Evolutionary conservation across 768 basidiomycete genomes (phyloP).

Genomic region (Suillus subalutaceus): DNA sequence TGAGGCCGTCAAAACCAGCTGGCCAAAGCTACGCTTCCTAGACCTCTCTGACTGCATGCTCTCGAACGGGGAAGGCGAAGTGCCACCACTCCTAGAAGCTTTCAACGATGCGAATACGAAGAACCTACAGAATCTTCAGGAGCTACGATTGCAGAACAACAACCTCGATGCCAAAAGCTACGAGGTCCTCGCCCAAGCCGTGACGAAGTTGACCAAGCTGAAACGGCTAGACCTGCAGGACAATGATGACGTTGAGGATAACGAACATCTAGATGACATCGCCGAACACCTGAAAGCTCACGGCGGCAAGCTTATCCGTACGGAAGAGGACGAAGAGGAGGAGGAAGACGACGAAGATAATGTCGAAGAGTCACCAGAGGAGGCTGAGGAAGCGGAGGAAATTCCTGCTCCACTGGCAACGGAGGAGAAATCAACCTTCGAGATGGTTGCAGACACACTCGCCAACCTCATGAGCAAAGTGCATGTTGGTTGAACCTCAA

Average conservation of each 20-base stretch:
- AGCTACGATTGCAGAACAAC: conserved; percentile 88
- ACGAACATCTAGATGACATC: conserved; percentile 60
- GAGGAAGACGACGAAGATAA: conserved; percentile 57
- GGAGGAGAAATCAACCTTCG: conserved; percentile 29
- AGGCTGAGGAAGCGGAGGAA: conserved; percentile 29
- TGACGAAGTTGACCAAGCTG: conserved; percentile 61
- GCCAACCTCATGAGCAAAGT: conserved; percentile 72
- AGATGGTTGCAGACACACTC: conserved; percentile 55
- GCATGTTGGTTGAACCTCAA: conserved; percentile 38
- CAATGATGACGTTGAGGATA: conserved; percentile 85
- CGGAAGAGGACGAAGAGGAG: conserved; percentile 82
- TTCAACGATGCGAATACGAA: conserved; percentile 60
- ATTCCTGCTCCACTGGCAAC: conserved; percentile 19
- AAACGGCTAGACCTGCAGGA: conserved; percentile 84
- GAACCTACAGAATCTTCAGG: conserved; percentile 57
- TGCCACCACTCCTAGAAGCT: conserved; percentile 69
- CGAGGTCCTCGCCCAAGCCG: conserved; percentile 63
- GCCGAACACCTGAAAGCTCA: conserved; percentile 58
- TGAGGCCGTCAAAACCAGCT: conserved; percentile 45
- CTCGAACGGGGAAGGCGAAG: conserved; percentile 71
- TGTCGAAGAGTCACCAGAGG: conserved; percentile 32
- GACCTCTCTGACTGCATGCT: conserved; percentile 89
- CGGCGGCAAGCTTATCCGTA: conserved; percentile 65
- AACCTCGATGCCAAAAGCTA: conserved; percentile 79
- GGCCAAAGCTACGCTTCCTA: conserved; percentile 66